phyloP scores from a whole-genome alignment of 768 basidiomycete species.

The Sarcomyxa edulis region DNA sequence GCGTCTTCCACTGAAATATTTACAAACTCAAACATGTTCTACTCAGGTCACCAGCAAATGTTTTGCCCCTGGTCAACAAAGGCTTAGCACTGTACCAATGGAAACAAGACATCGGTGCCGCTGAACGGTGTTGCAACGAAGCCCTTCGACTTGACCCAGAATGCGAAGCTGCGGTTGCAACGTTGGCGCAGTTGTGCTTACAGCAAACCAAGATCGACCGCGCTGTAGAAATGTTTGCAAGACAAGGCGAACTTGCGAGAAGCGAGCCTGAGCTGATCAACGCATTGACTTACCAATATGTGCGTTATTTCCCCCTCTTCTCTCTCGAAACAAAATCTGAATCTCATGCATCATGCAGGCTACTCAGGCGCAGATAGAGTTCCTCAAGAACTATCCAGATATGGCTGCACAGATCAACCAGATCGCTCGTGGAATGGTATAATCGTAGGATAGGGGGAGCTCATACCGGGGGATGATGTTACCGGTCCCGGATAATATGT shows the following conservation, averaged over 20 bases:
- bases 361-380: slow-evolving; percentile 76
- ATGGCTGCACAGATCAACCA: slow-evolving; percentile 65
- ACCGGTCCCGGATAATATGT: no score
- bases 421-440: slow-evolving; percentile 28
- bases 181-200: slow-evolving; percentile 86
- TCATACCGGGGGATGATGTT: no score
- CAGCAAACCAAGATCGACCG: slow-evolving; percentile 87
- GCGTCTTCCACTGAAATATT: slow-evolving; percentile 1
- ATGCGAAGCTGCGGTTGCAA: slow-evolving; percentile 95
- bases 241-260: slow-evolving; percentile 80
- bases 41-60: slow-evolving; percentile 56
- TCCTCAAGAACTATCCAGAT: slow-evolving; percentile 77
- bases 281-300: slow-evolving; percentile 75
- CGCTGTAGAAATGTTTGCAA: slow-evolving; percentile 83
- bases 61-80: slow-evolving; percentile 94
- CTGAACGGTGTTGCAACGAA: slow-evolving; percentile 82
- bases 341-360: slow-evolving; percentile 45
- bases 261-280: slow-evolving; percentile 85
- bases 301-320: slow-evolving; percentile 33
- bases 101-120: slow-evolving; percentile 82
- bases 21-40: no score
- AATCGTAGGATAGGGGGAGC: no score
- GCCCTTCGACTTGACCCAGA: slow-evolving; percentile 86
- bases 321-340: slow-evolving; percentile 3
- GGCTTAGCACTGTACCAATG: slow-evolving; percentile 95